Percentiles rank a stretch among this genome's conserved stretches.
These are phyloP conservation scores for Herpetospermum pedunculosum DNA, from an alignment of 306 rosid species.

Conservation along the genomic window DNA sequence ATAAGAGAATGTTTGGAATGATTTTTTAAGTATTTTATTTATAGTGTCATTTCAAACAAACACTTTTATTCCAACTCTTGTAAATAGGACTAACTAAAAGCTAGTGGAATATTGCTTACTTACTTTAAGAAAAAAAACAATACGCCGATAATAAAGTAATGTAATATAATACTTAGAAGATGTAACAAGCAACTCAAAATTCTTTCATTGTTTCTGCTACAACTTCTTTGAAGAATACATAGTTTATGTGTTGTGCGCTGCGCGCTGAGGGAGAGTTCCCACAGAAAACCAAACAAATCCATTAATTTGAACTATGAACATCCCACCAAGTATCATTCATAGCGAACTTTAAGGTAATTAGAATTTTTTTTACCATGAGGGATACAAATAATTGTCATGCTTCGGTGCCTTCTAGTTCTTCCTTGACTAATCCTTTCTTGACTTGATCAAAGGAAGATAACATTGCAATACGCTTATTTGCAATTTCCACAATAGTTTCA, in stretches of 20 bases:
- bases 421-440: constrained; percentile 32
- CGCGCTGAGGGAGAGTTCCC: not conserved
- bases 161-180: not conserved
- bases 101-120: not conserved
- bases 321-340: not conserved
- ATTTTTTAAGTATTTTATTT: no score
- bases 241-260: not conserved
- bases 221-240: not conserved
- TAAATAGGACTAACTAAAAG: not conserved
- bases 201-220: not conserved
- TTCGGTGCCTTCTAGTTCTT: constrained; percentile 20
- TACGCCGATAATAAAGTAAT: not conserved
- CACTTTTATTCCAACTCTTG: not conserved
- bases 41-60: no score
- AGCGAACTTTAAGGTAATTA: not conserved
- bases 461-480: constrained; percentile 52
- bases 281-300: not conserved
- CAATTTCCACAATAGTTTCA: constrained; percentile 60
- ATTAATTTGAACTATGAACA: not conserved
- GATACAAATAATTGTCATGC: not conserved
- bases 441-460: constrained; percentile 38
- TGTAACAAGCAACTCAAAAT: not conserved
- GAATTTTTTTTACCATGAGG: not conserved
- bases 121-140: not conserved
- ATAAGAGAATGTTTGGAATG: no score